Evolutionary conservation across 257 asterid species (phyloP).

Genomic region (Ligustrum vulgare): DNA sequence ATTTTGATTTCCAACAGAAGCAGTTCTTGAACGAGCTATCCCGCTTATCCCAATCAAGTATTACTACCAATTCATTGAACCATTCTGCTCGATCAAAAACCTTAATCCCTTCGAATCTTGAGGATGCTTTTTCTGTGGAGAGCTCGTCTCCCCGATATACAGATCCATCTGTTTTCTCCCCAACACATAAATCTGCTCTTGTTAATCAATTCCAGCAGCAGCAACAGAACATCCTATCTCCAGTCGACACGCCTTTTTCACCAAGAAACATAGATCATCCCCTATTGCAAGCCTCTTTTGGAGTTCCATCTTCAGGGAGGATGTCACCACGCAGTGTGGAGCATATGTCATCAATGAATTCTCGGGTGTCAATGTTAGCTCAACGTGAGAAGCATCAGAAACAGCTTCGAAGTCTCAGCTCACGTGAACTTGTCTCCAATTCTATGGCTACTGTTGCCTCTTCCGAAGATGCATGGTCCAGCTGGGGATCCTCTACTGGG

Average conservation of each 20-base stretch:
- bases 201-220: constrained; percentile 76
- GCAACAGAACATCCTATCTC: constrained; percentile 69
- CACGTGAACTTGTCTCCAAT: constrained; percentile 62
- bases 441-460: constrained; percentile 52
- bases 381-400: constrained; percentile 62
- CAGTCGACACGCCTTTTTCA: constrained; percentile 56
- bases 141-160: constrained; percentile 67
- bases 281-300: constrained; percentile 51
- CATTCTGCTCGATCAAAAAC: constrained; percentile 53
- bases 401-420: constrained; percentile 71
- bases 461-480: constrained; percentile 50
- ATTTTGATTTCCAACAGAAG: constrained; percentile 52
- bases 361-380: constrained; percentile 61
- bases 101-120: constrained; percentile 66
- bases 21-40: constrained; percentile 51
- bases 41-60: constrained; percentile 34
- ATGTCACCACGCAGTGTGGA: constrained; percentile 74
- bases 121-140: constrained; percentile 69
- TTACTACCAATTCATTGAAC: constrained; percentile 38
- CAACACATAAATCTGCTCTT: constrained; percentile 56
- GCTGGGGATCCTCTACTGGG: constrained; percentile 63
- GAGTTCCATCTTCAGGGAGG: constrained; percentile 58
- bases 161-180: constrained; percentile 63
- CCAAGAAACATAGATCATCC: constrained; percentile 61
- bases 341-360: constrained; percentile 70